Conservation (phyloP, 1,139 yeast species). For the Lodderomyces elongisporus region DNA sequence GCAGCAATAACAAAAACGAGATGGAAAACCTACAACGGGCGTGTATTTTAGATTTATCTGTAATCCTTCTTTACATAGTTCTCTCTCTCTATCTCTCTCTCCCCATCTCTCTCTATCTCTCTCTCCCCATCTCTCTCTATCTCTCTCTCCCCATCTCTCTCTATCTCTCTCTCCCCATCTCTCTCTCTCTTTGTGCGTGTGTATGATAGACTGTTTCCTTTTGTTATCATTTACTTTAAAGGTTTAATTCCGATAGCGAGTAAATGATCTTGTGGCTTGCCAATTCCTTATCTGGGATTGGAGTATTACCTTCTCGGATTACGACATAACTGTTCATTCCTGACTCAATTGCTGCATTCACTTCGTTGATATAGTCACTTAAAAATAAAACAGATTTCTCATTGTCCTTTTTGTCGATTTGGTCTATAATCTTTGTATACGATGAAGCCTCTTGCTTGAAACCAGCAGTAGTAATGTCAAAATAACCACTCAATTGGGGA, state of each 20-base stretch:
- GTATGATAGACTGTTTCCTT: too few species aligned
- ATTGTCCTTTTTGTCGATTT: constrained; percentile 29
- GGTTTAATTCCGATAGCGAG: constrained; percentile 15
- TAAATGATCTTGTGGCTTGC: constrained; percentile 17
- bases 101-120: too few species aligned
- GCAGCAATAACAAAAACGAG: background rate
- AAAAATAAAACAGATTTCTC: constrained; percentile 51
- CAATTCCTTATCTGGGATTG: constrained; percentile 34
- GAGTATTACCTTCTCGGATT: constrained; percentile 71
- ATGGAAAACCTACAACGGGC: background rate
- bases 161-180: too few species aligned
- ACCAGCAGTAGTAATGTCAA: constrained; percentile 83
- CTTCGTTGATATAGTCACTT: constrained; percentile 69
- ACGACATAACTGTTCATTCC: constrained; percentile 61
- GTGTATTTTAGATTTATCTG: background rate
- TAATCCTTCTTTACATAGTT: background rate
- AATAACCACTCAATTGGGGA: constrained; percentile 56
- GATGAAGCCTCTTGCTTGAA: constrained; percentile 56
- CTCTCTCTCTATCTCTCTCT: too few species aligned
- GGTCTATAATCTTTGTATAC: constrained; percentile 51
- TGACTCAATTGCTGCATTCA: constrained; percentile 65
- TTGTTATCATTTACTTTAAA: too few species aligned
- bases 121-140: too few species aligned
- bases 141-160: too few species aligned
- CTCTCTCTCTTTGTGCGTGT: background rate